These are phyloP conservation scores for Penstemon newberryi DNA, from an alignment of 257 asterid species.

Conservation along the genomic window DNA sequence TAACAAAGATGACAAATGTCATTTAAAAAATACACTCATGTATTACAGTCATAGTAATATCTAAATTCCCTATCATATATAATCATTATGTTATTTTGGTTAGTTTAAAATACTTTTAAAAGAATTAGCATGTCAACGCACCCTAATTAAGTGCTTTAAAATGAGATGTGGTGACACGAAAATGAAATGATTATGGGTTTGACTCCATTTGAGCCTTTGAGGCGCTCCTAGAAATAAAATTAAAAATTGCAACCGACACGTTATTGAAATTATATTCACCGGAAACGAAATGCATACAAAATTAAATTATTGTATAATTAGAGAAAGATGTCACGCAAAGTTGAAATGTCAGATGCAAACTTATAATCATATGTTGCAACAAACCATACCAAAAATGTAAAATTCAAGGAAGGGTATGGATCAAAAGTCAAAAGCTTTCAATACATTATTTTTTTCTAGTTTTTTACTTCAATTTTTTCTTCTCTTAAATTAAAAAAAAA, in stretches of 20 bases:
- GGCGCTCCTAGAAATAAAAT: not conserved
- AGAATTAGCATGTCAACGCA: not conserved
- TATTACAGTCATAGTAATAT: too few relatives aligned
- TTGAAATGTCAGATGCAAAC: slow-evolving; percentile 6
- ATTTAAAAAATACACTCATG: too few relatives aligned
- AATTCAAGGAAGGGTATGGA: not conserved
- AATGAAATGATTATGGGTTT: not conserved
- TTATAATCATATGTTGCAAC: slow-evolving; percentile 23
- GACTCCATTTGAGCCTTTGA: too few relatives aligned
- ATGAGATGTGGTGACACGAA: not conserved
- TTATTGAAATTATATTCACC: not conserved
- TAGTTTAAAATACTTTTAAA: too few relatives aligned
- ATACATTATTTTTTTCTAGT: not conserved
- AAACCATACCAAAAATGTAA: slow-evolving; percentile 13
- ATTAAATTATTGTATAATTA: not conserved
- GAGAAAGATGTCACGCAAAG: slow-evolving; percentile 22
- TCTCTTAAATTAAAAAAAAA: too few relatives aligned
- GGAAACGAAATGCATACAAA: not conserved
- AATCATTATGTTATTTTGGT: too few relatives aligned
- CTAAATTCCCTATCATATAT: too few relatives aligned
- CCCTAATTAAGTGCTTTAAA: not conserved
- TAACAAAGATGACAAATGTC: too few relatives aligned
- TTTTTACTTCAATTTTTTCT: not conserved
- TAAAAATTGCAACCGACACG: not conserved
- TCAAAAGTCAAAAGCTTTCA: slow-evolving; percentile 15